Conservation (phyloP, 176 grass and related monocot species). For the Oryza coarctata region DNA sequence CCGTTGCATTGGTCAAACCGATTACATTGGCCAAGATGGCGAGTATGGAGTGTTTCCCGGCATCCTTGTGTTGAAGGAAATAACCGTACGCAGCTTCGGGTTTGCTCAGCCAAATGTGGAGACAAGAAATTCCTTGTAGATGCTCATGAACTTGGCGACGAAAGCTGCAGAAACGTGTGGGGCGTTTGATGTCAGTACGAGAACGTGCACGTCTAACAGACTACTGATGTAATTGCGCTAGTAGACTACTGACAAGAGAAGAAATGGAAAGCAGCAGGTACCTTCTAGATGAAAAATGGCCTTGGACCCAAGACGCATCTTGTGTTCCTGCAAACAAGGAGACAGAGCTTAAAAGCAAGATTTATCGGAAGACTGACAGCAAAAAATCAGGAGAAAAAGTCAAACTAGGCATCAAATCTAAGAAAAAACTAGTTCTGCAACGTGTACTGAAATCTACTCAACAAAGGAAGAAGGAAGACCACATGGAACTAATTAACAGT, state of each 20-base stretch:
- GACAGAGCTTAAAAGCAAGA: background rate
- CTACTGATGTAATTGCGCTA: background rate
- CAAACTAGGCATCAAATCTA: background rate
- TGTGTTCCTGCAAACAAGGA: constrained; percentile 70
- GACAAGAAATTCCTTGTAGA: constrained; percentile 90
- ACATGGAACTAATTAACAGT: background rate
- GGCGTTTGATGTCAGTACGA: background rate
- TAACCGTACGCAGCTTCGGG: background rate
- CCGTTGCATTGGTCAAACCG: background rate
- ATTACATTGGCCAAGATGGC: background rate
- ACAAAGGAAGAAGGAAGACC: constrained; percentile 12
- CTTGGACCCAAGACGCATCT: constrained; percentile 92
- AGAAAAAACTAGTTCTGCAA: background rate
- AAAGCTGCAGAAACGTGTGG: constrained; percentile 59
- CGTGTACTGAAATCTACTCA: background rate
- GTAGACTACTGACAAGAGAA: background rate
- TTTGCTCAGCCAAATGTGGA: constrained; percentile 79
- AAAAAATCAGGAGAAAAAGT: background rate
- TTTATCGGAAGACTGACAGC: background rate
- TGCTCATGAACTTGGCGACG: constrained; percentile 99
- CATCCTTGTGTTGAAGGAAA: background rate
- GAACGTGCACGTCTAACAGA: background rate
- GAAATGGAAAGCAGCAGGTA: constrained; percentile 1
- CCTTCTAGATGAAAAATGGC: constrained; percentile 97
- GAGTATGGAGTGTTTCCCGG: background rate